phyloP scores from a whole-genome alignment of 2,329 filamentous ascomycete genomes.

The Talaromyces sp. region DNA sequence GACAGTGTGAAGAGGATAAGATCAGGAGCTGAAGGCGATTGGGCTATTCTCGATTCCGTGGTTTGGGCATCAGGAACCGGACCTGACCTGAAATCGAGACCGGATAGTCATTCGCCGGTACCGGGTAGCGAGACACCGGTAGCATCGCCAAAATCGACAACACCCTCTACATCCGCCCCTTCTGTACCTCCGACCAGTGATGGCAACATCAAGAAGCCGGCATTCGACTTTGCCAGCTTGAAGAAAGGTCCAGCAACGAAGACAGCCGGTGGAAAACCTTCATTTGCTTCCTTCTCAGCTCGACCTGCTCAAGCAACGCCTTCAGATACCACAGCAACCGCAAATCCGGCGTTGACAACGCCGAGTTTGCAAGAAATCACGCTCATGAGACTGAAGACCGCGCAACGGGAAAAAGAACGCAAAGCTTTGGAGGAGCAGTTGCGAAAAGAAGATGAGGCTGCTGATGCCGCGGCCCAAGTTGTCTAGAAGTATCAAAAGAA shows the following conservation, averaged over 20 bases:
- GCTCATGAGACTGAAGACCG: conserved; percentile 56
- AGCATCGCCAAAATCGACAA: neutral
- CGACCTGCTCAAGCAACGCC: neutral
- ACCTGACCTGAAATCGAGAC: conserved; percentile 42
- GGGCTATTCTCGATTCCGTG: conserved; percentile 52
- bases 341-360: conserved; percentile 26
- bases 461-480: conserved; percentile 30
- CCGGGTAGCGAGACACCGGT: neutral
- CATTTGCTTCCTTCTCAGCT: conserved; percentile 15
- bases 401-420: conserved; percentile 54
- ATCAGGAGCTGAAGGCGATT: conserved; percentile 36
- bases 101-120: neutral
- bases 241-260: conserved; percentile 24
- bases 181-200: conserved; percentile 11
- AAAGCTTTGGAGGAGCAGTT: conserved; percentile 54
- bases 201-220: conserved; percentile 25
- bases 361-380: conserved; percentile 48
- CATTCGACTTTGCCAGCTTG: conserved; percentile 36
- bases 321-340: neutral
- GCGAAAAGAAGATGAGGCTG: conserved; percentile 47
- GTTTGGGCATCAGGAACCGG: conserved; percentile 54
- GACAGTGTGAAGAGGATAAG: conserved; percentile 44
- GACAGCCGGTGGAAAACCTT: conserved; percentile 18
- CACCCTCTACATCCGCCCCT: conserved; percentile 19
- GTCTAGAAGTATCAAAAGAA: conserved; percentile 2